These are phyloP conservation scores for Mycena metata DNA, from an alignment of 768 basidiomycete species.

Conservation along the genomic window DNA sequence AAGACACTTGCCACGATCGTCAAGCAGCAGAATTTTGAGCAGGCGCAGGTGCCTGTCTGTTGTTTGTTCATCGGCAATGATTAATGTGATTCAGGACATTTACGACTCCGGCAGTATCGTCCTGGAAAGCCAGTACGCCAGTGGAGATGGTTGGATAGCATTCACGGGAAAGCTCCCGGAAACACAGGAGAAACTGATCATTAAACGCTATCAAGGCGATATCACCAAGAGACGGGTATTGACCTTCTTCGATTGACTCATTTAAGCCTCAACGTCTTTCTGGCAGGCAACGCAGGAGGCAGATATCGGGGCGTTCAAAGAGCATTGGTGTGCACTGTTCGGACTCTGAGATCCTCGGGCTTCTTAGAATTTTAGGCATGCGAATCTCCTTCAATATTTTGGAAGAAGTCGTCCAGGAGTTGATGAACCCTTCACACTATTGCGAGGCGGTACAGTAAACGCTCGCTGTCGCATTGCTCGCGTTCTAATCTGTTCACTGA, in stretches of 20 bases:
- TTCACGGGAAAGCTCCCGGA: slow-evolving; percentile 6
- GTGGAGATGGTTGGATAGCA: slow-evolving; percentile 20
- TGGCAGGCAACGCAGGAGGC: slow-evolving; percentile 17
- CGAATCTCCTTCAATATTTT: slow-evolving; percentile 27
- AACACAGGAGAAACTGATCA: slow-evolving; percentile 5
- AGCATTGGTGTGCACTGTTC: slow-evolving; percentile 14
- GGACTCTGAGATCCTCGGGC: too few relatives aligned
- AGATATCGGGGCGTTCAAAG: slow-evolving; percentile 30
- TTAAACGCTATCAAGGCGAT: slow-evolving; percentile 12
- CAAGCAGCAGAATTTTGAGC: background rate
- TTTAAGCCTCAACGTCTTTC: background rate
- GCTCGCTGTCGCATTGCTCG: background rate
- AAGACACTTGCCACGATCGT: slow-evolving; percentile 16
- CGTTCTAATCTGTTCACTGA: background rate
- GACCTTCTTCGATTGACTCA: background rate
- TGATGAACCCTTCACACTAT: slow-evolving; percentile 19
- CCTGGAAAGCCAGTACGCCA: slow-evolving; percentile 4
- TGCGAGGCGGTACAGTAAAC: slow-evolving; percentile 23
- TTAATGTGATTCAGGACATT: slow-evolving; percentile 8
- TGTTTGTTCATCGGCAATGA: background rate
- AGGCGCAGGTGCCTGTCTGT: background rate
- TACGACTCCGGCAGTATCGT: slow-evolving; percentile 14
- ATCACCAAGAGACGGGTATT: slow-evolving; percentile 1
- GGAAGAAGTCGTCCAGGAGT: slow-evolving; percentile 22
- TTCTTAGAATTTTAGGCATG: slow-evolving; percentile 13